These are phyloP conservation scores for Leccinum disarticulatum DNA, from an alignment of 768 basidiomycete genomes.

Conservation along the genomic window DNA sequence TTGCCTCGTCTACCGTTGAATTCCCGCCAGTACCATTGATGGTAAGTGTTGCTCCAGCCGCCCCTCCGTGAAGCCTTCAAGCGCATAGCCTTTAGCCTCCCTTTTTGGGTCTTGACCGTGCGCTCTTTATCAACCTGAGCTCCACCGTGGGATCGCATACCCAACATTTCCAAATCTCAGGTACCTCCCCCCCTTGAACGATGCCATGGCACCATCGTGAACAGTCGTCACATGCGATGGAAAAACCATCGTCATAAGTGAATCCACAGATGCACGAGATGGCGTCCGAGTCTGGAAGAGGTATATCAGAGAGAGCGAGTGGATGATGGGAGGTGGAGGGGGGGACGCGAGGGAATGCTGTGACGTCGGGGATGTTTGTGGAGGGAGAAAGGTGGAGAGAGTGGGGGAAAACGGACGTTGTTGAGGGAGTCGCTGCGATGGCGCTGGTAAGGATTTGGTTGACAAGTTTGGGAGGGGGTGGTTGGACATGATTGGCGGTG, in stretches of 20 bases:
- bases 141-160: constrained; percentile 49
- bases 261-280: constrained; percentile 77
- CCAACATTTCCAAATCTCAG: constrained; percentile 81
- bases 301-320: constrained; percentile 14
- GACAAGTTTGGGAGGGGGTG: constrained; percentile 7
- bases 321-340: constrained; percentile 25
- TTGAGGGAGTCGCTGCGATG: constrained; percentile 13
- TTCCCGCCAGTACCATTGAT: constrained; percentile 18
- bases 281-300: constrained; percentile 41
- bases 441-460: constrained; percentile 17
- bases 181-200: constrained; percentile 49
- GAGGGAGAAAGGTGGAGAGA: constrained; percentile 4
- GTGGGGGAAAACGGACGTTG: constrained; percentile 23
- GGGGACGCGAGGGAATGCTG: constrained; percentile 15
- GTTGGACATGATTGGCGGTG: constrained; percentile 19
- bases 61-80: constrained; percentile 25
- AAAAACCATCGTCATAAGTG: constrained; percentile 77
- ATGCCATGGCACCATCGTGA: constrained; percentile 81
- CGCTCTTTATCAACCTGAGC: constrained; percentile 43
- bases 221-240: constrained; percentile 83
- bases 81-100: constrained; percentile 35
- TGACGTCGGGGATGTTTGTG: constrained; percentile 15
- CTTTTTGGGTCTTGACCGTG: constrained; percentile 46
- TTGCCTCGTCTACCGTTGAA: constrained; percentile 19
- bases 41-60: constrained; percentile 14